Percentiles rank a stretch among this genome's conserved stretches.
Conservation (phyloP, 345 rosid genomes). For the Eucalyptus tenuipes region DNA sequence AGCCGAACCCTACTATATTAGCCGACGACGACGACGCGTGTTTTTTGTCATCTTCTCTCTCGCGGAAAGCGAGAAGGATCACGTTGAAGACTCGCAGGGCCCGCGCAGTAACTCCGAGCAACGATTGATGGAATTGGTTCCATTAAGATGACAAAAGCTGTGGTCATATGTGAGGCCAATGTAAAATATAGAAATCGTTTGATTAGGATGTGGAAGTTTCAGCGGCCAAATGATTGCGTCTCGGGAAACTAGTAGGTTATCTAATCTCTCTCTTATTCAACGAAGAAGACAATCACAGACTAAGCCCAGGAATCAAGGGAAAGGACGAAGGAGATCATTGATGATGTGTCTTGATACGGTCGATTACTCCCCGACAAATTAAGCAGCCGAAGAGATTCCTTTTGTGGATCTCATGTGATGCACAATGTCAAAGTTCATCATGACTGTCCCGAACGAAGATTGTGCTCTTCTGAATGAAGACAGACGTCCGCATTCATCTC, state of each 20-base stretch:
- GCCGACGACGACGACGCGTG: neutral
- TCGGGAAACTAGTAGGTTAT: neutral
- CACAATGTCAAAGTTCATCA: neutral
- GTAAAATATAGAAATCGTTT: neutral
- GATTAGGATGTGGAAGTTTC: neutral
- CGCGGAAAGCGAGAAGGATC: neutral
- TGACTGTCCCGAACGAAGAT: neutral
- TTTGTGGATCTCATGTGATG: neutral
- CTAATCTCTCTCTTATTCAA: neutral
- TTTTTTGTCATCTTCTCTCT: neutral
- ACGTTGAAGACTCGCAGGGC: neutral
- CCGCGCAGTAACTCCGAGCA: neutral
- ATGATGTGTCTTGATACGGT: neutral
- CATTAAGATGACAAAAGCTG: neutral
- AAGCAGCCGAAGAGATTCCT: neutral
- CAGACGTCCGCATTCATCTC: neutral
- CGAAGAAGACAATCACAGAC: neutral
- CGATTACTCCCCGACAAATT: neutral
- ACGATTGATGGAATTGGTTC: neutral
- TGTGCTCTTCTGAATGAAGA: neutral
- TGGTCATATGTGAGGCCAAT: neutral
- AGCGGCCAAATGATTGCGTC: neutral
- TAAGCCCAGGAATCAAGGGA: neutral
- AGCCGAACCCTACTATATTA: neutral
- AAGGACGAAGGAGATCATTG: neutral